Conservation (phyloP, 352 stramenopile genomes). For the Phytophthora sp. region DNA sequence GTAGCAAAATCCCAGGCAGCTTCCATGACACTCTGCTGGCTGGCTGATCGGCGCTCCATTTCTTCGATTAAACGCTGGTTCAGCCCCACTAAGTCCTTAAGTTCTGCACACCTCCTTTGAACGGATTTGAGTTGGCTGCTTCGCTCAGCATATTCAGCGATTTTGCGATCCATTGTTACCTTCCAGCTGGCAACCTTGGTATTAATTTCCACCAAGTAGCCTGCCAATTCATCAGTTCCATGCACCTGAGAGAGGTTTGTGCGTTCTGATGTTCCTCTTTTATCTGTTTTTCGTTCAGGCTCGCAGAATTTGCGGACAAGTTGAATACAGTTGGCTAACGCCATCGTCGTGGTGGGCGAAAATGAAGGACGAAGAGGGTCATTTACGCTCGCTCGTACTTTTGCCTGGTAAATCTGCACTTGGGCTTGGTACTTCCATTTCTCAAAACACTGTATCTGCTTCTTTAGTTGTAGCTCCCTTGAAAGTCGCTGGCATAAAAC, state of each 20-base stretch:
- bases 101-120: conserved; percentile 45
- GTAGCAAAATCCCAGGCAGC: conserved; percentile 46
- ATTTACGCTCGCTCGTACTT: conserved; percentile 10
- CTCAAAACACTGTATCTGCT: conserved; percentile 20
- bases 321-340: conserved; percentile 51
- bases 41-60: conserved; percentile 43
- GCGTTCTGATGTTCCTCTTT: not conserved
- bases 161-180: conserved; percentile 49
- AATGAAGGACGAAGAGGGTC: conserved; percentile 11
- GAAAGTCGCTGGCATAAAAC: conserved; percentile 11
- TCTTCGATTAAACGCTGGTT: conserved; percentile 52
- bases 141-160: conserved; percentile 46
- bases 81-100: conserved; percentile 54
- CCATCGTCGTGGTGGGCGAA: conserved; percentile 37
- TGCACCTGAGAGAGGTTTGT: not conserved
- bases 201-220: conserved; percentile 54
- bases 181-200: conserved; percentile 55
- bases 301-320: conserved; percentile 54
- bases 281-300: conserved; percentile 15
- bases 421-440: conserved; percentile 20
- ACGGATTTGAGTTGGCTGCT: conserved; percentile 52
- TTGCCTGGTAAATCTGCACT: conserved; percentile 10
- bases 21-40: conserved; percentile 46
- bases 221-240: conserved; percentile 17
- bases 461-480: conserved; percentile 12